Evolutionary conservation across 2,329 filamentous ascomycete species (phyloP), one percentile per base, ranked within the genome.

Genomic region (Aspergillus pseudotamarii): DNA sequence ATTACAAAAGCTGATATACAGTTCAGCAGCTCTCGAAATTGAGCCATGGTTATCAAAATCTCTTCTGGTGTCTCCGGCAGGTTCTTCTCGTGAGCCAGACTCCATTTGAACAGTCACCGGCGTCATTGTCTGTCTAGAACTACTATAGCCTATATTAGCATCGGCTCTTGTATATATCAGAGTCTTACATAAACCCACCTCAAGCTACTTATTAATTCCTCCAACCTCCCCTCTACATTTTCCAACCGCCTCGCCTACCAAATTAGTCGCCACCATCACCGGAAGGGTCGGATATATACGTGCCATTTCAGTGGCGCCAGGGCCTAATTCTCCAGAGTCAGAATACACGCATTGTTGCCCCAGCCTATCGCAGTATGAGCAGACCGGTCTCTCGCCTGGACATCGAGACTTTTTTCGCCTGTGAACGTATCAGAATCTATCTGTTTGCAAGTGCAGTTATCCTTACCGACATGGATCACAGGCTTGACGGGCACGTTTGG

Each of bases 391-490:
- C 56, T 77, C 73, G 9, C 73, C 75, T 0, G 74, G 71, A 56
- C 75, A 77, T 56, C 70, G 68, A 28, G 73, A 71, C 60, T 77
- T 77, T 57, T 77, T 77, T 28, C 74, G 71, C 8, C 74, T 76
- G 16, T 26, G 23, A 6, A 21, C 4, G n/a, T 45, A 21, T 46
- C 43, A 46, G 43, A 46, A 23, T 5, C 11, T 46, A 23, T 46
- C 21, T 46, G 11, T 46, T 45, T 23, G 10, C 21, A 14, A 21
- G 43, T 11, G 12, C n/a, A 46, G 21, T 23, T 6, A 12, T 46
- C 43, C 21, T 46, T 46, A 46, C 43, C 43, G 43, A 21, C 21
- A 46, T 46, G 43, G 43, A 41, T 41, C 38, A 41, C 38, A 41
- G 8, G 38, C 38, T 41, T 41, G 38, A 5, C 38, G 38, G 38